Base-by-base conservation (phyloP, 2,329 filamentous ascomycete genomes). In the Curvularia verruculosa region DNA sequence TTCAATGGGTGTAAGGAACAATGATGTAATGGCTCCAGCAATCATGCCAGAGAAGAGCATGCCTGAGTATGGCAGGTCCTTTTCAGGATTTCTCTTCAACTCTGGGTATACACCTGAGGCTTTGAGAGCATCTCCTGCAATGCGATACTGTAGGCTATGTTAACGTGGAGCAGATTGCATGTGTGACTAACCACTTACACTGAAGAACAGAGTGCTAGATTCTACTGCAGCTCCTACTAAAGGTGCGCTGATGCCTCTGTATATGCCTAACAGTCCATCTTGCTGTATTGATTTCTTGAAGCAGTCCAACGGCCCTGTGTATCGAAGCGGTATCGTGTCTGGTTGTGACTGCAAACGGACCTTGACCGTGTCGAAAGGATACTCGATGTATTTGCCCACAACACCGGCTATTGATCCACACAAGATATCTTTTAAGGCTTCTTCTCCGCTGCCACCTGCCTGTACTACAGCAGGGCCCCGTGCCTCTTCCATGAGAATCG, bases 341-440 rank as follows among this genome's bases (percentile, higher is more conserved):
- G 92, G 91, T 76, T 98, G 94, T n/a, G 94, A 95, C 76, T 99
- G 95, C 10, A 99, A 85, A 39, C 95, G 90, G 58, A 99, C 95
- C 80, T 99, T 99, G 76, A 99, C 89, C 0, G 95, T 99, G 79
- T 99, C 95, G 79, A 99, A 99, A 23, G 95, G 95, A 75, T 97
- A 99, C 77, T 99, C 95, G 73, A 99, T 94, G 76, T 94, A 91
- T 81, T 98, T 99, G 61, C 94, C 94, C 34, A 91, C 88, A 58
- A 96, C 86, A 59, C 95, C 95, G 53, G 94, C 93, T 78, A 93
- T 86, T 57, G 94, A 97, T 74, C 95, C 95, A 75, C 92, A 98
- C 10, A 89, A 73, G 54, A 99, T 86, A 72, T 98, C 93, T 77
- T 96, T 93, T 39, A 94, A 70, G 5, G 91, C 91, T 70, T 95